phyloP scores from a whole-genome alignment of 106 monocot genomes.

The Dioscorea alata region DNA sequence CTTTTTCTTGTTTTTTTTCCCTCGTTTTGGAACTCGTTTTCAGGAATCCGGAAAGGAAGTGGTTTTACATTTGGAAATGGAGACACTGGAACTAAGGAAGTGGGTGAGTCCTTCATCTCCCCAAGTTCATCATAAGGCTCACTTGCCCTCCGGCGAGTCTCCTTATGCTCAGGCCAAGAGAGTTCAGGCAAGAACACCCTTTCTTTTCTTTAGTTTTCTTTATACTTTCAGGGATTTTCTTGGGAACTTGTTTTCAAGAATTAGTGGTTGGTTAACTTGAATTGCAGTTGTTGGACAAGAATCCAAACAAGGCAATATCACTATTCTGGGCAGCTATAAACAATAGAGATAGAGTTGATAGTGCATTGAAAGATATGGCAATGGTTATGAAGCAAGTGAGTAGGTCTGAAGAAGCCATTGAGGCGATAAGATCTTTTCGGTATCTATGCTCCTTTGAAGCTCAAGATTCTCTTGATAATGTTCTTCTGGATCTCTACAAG shows the following conservation, averaged over 20 bases:
- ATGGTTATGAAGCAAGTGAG: constrained; percentile 21
- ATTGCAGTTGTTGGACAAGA: constrained; percentile 28
- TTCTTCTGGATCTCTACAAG: constrained; percentile 41
- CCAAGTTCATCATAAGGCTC: not conserved
- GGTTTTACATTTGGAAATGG: not conserved
- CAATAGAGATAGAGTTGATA: constrained; percentile 30
- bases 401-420: constrained; percentile 35
- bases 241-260: not conserved
- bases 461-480: constrained; percentile 34
- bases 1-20: too few species aligned
- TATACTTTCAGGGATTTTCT: not conserved
- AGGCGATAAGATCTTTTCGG: constrained; percentile 39
- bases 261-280: not conserved
- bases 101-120: not conserved
- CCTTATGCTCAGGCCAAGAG: constrained; percentile 21
- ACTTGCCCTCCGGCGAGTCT: constrained; percentile 8
- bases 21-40: too few species aligned
- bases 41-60: too few species aligned
- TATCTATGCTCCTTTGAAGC: constrained; percentile 19
- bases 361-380: constrained; percentile 44
- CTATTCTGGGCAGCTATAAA: constrained; percentile 43
- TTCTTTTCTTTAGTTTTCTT: not conserved
- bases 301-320: constrained; percentile 21
- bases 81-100: not conserved
- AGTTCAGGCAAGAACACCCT: constrained; percentile 9